Conservation (phyloP, 208 protist species). For the Phytomonas serpens region DNA sequence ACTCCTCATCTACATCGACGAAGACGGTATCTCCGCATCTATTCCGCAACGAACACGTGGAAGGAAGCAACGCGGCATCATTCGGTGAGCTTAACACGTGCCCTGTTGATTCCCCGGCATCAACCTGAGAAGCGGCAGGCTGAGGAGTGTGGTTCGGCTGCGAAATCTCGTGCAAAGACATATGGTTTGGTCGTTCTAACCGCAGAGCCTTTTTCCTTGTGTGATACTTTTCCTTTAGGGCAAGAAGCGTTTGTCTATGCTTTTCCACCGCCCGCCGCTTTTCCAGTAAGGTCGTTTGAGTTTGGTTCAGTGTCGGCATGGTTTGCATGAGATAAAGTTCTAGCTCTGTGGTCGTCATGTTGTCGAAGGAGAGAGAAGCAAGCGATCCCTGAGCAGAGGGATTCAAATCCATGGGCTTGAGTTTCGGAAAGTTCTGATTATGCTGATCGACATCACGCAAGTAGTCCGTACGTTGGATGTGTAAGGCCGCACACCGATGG, state of each 20-base stretch:
- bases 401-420: conserved; percentile 3
- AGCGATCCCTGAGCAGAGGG: not conserved
- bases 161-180: not conserved
- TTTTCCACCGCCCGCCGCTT: conserved; percentile 40
- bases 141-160: not conserved
- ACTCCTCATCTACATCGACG: not conserved
- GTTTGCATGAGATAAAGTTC: conserved; percentile 60
- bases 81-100: not conserved
- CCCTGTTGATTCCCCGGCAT: not conserved
- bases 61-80: not conserved
- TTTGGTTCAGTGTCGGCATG: conserved; percentile 28
- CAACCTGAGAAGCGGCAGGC: not conserved
- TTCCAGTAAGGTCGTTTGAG: conserved; percentile 42
- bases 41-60: not conserved
- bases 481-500: conserved; percentile 49
- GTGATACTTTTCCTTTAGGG: conserved; percentile 32
- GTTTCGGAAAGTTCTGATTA: conserved; percentile 32
- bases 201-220: conserved; percentile 16
- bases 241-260: conserved; percentile 24
- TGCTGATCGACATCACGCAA: conserved; percentile 43
- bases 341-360: conserved; percentile 66
- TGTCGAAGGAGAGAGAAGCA: conserved; percentile 20
- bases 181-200: not conserved
- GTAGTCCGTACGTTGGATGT: conserved; percentile 31
- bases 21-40: not conserved